Base-by-base conservation (phyloP, 2,329 filamentous ascomycete species). In the Fusarium albosuccineum region DNA sequence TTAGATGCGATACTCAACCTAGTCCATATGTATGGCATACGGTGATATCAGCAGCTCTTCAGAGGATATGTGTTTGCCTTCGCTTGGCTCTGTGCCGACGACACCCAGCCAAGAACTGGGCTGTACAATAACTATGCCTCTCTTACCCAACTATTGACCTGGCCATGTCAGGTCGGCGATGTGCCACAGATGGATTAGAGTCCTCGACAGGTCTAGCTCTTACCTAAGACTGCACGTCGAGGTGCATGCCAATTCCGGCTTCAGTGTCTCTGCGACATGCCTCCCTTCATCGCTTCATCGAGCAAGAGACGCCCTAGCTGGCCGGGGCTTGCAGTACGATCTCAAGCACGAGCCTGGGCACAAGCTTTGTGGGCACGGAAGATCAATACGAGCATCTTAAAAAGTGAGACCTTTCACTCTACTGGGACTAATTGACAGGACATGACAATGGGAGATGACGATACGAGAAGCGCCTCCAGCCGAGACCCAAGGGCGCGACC, bases 361-460 rank as follows among this genome's bases (percentile, higher is more conserved):
- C 54, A 64, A 57, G 66, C 42, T 46, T 40, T 52, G 64, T 55
- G 65, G 60, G 41, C 61, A 65, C 51, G 33, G 34, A n/a, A 60
- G 34, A 41, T 55, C 27, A 67, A 72, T 72, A 72, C 70, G 70
- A 72, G 42, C 60, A 10, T 33, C 62, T 65, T 49, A 45, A 53
- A 59, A 70, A 48, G 53, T 57, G 46, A 67, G 52, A 50, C 46
- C 48, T 34, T 48, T 48, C 46, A 42, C 60, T 44, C 57, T 54
- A 50, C 49, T 45, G 54, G 37, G 42, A 49, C 54, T 40, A 57
- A 60, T 57, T 55, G 27, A 48, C 26, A 36, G 59, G 42, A 26
- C 58, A 27, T 16, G 29, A 50, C 27, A 41, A 57, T 14, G 55
- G 57, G 60, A 64, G 53, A 67, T 59, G 60, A 61, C 50, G 53